phyloP scores from a whole-genome alignment of 257 asterid species.

The Paulownia fortunei region DNA sequence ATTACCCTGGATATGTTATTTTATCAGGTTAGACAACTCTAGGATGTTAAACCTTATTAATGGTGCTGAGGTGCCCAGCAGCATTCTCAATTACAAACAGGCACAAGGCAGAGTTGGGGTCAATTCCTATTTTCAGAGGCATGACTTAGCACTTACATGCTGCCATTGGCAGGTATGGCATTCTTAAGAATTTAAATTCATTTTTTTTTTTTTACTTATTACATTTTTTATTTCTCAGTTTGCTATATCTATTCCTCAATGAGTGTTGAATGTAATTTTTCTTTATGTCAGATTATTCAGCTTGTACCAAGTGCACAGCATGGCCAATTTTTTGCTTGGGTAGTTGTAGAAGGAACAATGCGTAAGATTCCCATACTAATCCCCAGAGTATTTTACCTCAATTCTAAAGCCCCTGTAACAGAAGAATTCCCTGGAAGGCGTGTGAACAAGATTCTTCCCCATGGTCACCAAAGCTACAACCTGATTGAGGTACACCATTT shows the following conservation, averaged over 20 bases:
- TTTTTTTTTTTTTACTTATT: constrained; percentile 5
- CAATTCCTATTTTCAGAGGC: constrained; percentile 80
- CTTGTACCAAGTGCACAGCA: constrained; percentile 69
- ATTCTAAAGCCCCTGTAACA: constrained; percentile 93
- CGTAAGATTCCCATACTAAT: constrained; percentile 73
- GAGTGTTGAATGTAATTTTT: constrained; percentile 29
- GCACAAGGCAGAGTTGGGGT: constrained; percentile 67
- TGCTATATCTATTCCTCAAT: constrained; percentile 23
- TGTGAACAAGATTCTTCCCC: constrained; percentile 93
- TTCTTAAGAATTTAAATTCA: constrained; percentile 17
- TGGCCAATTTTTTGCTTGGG: constrained; percentile 94
- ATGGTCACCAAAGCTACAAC: constrained; percentile 82
- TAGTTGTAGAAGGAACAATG: constrained; percentile 88
- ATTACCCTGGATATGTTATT: constrained; percentile 13
- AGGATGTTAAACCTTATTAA: constrained; percentile 46
- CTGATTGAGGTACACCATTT: constrained; percentile 75
- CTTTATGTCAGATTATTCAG: constrained; percentile 77
- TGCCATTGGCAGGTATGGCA: constrained; percentile 93
- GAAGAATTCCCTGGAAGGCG: constrained; percentile 97
- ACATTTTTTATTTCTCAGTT: constrained; percentile 13
- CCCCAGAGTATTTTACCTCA: constrained; percentile 90
- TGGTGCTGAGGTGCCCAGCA: constrained; percentile 46
- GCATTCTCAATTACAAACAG: constrained; percentile 49
- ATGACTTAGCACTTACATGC: constrained; percentile 77
- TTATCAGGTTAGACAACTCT: constrained; percentile 59